Conservation (phyloP, 768 basidiomycete genomes). For the Serendipita sp. region DNA sequence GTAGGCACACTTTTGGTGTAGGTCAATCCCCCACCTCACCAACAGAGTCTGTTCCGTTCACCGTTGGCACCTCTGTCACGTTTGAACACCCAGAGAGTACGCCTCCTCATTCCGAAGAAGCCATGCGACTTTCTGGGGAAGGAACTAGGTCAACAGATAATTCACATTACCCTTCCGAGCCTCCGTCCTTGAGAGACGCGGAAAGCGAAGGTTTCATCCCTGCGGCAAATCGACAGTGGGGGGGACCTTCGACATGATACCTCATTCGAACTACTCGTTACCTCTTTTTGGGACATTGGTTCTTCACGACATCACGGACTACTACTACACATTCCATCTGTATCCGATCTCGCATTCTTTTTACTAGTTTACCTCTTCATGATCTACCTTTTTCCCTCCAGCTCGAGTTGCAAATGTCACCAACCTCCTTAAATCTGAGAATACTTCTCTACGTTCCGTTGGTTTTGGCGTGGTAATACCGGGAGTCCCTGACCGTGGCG, state of each 20-base stretch:
- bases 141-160: neutral
- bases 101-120: neutral
- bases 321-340: neutral
- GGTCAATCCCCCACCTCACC: neutral
- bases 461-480: slow-evolving; percentile 22
- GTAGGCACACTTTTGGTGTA: neutral
- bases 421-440: slow-evolving; percentile 75
- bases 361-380: neutral
- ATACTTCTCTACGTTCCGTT: slow-evolving; percentile 55
- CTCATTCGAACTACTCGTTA: neutral
- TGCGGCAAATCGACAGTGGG: neutral
- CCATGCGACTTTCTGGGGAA: neutral
- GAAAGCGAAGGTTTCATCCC: neutral
- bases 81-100: slow-evolving; percentile 1
- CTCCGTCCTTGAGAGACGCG: neutral
- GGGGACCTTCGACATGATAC: too few species aligned
- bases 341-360: neutral
- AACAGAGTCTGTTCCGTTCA: neutral
- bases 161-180: neutral
- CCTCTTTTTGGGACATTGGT: neutral
- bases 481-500: slow-evolving; percentile 46
- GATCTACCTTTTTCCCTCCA: slow-evolving; percentile 16
- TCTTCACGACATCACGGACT: neutral
- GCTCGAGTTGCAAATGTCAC: slow-evolving; percentile 81
- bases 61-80: neutral